Base-by-base conservation (phyloP, 1,284 basidiomycete species). In the Malassezia furfur region DNA sequence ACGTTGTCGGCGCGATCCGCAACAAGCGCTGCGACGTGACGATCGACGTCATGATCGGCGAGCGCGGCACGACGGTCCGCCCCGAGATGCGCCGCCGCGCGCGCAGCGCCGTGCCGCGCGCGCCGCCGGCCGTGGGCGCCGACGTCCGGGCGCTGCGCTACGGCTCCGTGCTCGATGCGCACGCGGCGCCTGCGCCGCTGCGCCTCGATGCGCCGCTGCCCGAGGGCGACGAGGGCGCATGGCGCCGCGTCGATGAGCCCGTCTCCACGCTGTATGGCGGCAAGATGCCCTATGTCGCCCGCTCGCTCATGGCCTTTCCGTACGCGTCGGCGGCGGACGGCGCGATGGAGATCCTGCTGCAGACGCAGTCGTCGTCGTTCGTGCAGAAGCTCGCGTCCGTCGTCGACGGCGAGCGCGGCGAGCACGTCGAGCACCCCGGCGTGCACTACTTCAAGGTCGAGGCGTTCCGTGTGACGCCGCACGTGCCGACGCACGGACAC, bases 1-100 rank as follows among this genome's bases (percentile, higher is more conserved):
- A 85, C 72, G 68, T 96, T 1, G 80, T 83, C 50, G 64, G 65
- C 19, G 68, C 67, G 12, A 19, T 74, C 14, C 52, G 56, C 21
- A 72, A 74, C 38, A 56, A 53, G 31, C 56, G 52, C 19, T 71
- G 69, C 50, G 60, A 64, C 2, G 62, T 71, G 5, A 60, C 68
- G 36, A 49, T 74, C 5, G 64, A 72, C 45, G 57, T 71, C 58
- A 65, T 67, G 48, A 51, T 74, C 0, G 71, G 71, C 5, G 15
- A 34, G n/a, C 15, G 11, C 21, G 54, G 54, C 41, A 66, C 51
- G 17, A 61, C 62, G 38, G 64, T 61, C 50, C 59, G 50, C 17
- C 55, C 50, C 11, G 65, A 64, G 45, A 71, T 72, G 70, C 60
- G 67, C n/a, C 48, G 60, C 30, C 50, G 61, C 14, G 60, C 56